Evolutionary conservation across 2,329 filamentous ascomycete genomes (phyloP), one percentile per base, ranked within the genome.

Genomic region (Hansfordia pulvinata): DNA sequence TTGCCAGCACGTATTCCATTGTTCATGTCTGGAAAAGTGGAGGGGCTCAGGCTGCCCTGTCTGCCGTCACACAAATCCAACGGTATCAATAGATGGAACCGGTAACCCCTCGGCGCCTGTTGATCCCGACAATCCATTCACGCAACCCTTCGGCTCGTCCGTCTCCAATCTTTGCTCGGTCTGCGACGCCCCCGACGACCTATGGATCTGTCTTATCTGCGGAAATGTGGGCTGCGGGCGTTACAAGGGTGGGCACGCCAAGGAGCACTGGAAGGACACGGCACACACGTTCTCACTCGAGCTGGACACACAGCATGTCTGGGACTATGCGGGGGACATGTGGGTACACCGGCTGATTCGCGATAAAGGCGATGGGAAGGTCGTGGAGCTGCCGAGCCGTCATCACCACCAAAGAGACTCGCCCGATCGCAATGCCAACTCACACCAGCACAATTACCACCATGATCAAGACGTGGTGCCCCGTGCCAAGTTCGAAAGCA

Each of bases 1-100:
- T 17, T 98, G 90, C 47, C 88, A 96, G 44, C 90, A 98, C 43
- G 84, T 96, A 27, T 98, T 98, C 47, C 90, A 98, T 50, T 96
- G 90, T 47, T 86, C 78, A 2, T 98, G 90, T 52, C 63, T 98
- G 1, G 82, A 93, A 44, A 96, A 90, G 47, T 98, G 90, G 90
- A 83, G 82, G 46, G 86, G 88, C 4, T 80, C 76, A 15, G 88
- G 88, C 4, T 98, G 90, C 46, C 90, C 90, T 0, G 85, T 98
- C 6, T 98, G 90, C 44, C 74, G 90, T 18, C 93, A 93, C 43
- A 93, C 86, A 2, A 70, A 64, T 32, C 55, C 62, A 5, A 49
- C 56, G 5, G 29, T 38, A 17, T 32, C 26, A 10, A 16, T 19
- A 8, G 20, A 18, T 14, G 11, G 29, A 20, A 17, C 29, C 8